Conservation (phyloP, 768 basidiomycete species). For the Sistotremastrum suecicum region DNA sequence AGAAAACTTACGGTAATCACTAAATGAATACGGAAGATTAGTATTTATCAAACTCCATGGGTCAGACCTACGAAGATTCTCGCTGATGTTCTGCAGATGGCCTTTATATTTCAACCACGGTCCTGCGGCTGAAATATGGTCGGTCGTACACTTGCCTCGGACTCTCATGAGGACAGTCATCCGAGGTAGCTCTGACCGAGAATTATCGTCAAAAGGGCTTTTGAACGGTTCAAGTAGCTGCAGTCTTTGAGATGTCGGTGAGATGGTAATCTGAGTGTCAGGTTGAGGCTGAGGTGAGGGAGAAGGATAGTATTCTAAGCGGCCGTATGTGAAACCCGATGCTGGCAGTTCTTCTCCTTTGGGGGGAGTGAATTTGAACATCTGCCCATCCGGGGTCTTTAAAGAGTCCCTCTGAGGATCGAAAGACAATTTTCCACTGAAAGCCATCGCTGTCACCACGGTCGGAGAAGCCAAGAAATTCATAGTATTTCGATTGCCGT, state of each 20-base stretch:
- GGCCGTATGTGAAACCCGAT: slow-evolving; percentile 67
- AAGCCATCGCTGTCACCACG: slow-evolving; percentile 94
- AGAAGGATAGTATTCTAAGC: slow-evolving; percentile 61
- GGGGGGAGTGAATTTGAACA: slow-evolving; percentile 79
- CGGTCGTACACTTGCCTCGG: slow-evolving; percentile 97
- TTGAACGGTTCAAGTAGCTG: slow-evolving; percentile 78
- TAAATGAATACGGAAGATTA: slow-evolving; percentile 15
- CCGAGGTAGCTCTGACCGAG: slow-evolving; percentile 58
- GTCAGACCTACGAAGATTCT: slow-evolving; percentile 66
- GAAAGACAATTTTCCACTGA: slow-evolving; percentile 86
- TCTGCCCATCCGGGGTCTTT: slow-evolving; percentile 49
- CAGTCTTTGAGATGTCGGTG: slow-evolving; percentile 65
- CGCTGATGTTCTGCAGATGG: slow-evolving; percentile 89
- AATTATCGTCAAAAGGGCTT: slow-evolving; percentile 53
- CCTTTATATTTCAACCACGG: slow-evolving; percentile 99
- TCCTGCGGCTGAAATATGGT: slow-evolving; percentile 96
- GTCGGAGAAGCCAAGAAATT: slow-evolving; percentile 98
- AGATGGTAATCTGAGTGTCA: slow-evolving; percentile 64
- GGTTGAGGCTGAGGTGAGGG: slow-evolving; percentile 64
- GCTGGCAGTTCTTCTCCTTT: slow-evolving; percentile 72
- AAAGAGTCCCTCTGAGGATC: slow-evolving; percentile 79
- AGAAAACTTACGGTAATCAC: slow-evolving; percentile 58
- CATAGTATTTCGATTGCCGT: slow-evolving; percentile 89
- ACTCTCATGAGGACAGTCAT: slow-evolving; percentile 83
- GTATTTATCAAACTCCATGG: background rate